Evolutionary conservation across 768 basidiomycete species (phyloP), one percentile per base, ranked within the genome.

Genomic region (Kockovaella imperatae): DNA sequence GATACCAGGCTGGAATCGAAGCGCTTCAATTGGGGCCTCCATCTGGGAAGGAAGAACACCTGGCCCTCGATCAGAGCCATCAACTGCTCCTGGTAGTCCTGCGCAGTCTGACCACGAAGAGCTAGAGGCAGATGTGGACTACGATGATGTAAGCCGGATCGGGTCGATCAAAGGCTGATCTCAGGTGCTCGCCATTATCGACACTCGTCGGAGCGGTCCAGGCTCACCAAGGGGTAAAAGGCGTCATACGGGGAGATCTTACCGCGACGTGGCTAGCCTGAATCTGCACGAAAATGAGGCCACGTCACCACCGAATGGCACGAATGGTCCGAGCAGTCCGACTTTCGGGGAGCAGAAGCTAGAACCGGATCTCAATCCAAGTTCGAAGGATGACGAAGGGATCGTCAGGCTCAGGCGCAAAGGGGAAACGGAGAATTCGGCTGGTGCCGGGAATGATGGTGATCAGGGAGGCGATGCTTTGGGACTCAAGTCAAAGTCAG

Each of bases 21-120:
- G 83, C 57, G 78, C 85, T 1, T 74, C 73, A 41, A 80, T 79
- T 40, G 86, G 87, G n/a, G 87, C 86, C 2, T 86, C 83, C 60
- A 86, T 81, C n/a, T 90, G 87, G 88, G 80, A 80, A 26, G 84
- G 80, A 8, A 59, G 51, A 74, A 75, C 20, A 73, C 62, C 62
- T 70, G 31, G 65, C 51, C 40, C 45, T 24, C 50, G 67, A 44
- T 57, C 60, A 35, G 54, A 78, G 71, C 59, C 80, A 79, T 41
- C 81, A 82, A 63, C 74, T 68, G 65, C 85, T 79, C 72, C 81
- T 17, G 77, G 74, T 31, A 84, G 83, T 6, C 86, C 86, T 0
- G 82, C 84, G 42, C 81, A 79, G 39, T 82, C 84, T 13, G 89
- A 90, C 59, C 87, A 90, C 31, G 71, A 72, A 35, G 45, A 59